phyloP scores from a whole-genome alignment of 2,329 filamentous ascomycete species.

The Fusarium protoensiforme region DNA sequence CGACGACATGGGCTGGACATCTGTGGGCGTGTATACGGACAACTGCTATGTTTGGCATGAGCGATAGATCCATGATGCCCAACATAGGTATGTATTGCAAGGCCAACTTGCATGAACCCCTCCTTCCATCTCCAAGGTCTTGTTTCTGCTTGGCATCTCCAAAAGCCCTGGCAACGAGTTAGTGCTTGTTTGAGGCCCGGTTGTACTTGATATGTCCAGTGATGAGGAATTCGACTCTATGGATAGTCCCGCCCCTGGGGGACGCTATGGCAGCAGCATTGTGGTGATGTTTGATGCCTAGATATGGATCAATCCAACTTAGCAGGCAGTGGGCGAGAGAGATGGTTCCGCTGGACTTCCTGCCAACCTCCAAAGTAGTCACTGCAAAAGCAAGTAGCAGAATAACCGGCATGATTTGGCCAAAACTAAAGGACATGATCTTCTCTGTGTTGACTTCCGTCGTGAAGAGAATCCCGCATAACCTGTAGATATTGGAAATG shows the following conservation, averaged over 20 bases:
- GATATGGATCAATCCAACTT: no score
- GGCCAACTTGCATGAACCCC: background rate
- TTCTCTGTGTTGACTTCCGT: background rate
- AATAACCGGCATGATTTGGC: constrained; percentile 29
- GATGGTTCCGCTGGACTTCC: constrained; percentile 1
- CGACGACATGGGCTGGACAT: background rate
- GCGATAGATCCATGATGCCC: background rate
- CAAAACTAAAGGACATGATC: constrained; percentile 1
- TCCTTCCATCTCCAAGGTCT: constrained; percentile 9
- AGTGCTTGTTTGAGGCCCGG: constrained; percentile 5
- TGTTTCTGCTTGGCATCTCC: constrained; percentile 6
- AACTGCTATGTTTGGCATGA: background rate
- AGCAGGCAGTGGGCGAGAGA: no score
- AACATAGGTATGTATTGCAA: background rate
- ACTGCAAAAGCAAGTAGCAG: constrained; percentile 17
- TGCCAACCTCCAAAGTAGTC: constrained; percentile 23
- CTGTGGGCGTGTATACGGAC: no score
- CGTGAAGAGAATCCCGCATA: background rate
- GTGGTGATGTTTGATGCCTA: no score
- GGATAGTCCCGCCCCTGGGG: no score
- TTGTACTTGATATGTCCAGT: background rate
- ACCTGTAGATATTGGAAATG: background rate
- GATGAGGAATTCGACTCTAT: background rate
- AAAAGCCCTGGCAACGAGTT: constrained; percentile 9
- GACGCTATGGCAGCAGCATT: no score